Evolutionary conservation across 768 basidiomycete genomes (phyloP), one percentile per base, ranked within the genome.

Genomic region (Lactarius deliciosus): DNA sequence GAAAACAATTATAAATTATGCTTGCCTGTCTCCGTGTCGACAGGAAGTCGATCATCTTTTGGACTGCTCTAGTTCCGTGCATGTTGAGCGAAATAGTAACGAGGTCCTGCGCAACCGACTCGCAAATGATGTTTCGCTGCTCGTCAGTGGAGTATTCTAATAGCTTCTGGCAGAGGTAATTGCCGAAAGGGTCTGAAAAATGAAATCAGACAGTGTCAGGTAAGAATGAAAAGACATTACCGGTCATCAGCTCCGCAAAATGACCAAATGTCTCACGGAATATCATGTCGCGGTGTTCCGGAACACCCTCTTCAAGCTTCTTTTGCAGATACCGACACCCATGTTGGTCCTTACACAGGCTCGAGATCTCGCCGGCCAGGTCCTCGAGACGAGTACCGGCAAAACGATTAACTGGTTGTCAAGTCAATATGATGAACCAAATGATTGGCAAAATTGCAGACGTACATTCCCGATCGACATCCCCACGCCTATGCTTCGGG

Each of bases 31-130:
- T 82, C 73, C 92, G 88, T 62, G 93, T 94, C 25, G 96, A 96
- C 75, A 99, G 80, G 82, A 97, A 98, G 77, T 99, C 97, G 69
- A 99, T 97, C 96, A 98, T 98, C 82, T 98, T 98, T 81, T 99
- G 97, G 65, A 98, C 97, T 32, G 97, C 97, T 68, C 97, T 89
- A 38, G 97, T 99, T 38, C 97, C 97, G 78, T 99, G 97, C 97
- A 99, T 99, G 79, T 99, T 99, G 69, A 99, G 82, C 40, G 95
- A 97, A 74, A 99, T 98, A 75, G 90, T 94, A 73, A 99, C 97
- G 59, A 99, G 85, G 72, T 99, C 97, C 74, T 95, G 92, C 40
- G 96, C 94, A 59, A 99, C 96, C 30, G 94, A 95, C 76, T 98
- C 96, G 79, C 97, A 97, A 64, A 98, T 96, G 40, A 94, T 83